Conservation (phyloP, 192 early-diverging fungal genomes). For the Gryganskiella cystojenkinii region DNA sequence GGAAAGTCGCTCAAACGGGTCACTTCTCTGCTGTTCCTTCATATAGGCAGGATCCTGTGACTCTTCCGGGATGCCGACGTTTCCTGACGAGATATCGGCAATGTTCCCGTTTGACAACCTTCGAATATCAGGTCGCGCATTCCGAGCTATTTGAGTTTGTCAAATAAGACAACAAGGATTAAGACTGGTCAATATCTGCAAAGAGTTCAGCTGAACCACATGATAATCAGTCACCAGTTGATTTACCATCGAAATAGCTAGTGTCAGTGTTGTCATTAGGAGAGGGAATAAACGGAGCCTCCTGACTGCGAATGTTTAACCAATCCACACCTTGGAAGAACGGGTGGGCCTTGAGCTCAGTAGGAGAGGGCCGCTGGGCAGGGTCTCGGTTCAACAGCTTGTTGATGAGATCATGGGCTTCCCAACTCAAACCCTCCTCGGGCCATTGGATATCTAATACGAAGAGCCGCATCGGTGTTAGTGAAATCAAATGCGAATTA, state of each 20-base stretch:
- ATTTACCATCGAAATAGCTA: slow-evolving; percentile 88
- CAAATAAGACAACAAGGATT: not conserved
- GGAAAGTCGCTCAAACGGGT: not conserved
- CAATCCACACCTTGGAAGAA: slow-evolving; percentile 86
- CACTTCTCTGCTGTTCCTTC: not conserved
- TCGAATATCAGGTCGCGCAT: slow-evolving; percentile 83
- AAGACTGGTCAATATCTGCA: not conserved
- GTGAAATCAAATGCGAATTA: not conserved
- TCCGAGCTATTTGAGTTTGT: slow-evolving; percentile 57
- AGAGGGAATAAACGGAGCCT: slow-evolving; percentile 87
- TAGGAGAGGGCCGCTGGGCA: slow-evolving; percentile 67
- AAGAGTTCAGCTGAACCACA: not conserved
- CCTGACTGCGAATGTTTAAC: slow-evolving; percentile 77
- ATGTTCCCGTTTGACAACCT: slow-evolving; percentile 74
- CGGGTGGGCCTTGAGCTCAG: slow-evolving; percentile 73
- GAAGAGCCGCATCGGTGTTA: not conserved
- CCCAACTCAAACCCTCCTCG: slow-evolving; percentile 66
- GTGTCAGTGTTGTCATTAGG: slow-evolving; percentile 87
- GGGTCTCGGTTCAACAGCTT: slow-evolving; percentile 82
- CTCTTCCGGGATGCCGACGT: not conserved
- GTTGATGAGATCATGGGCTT: slow-evolving; percentile 78
- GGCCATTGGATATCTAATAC: slow-evolving; percentile 72
- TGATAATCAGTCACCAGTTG: not conserved
- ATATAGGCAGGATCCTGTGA: not conserved
- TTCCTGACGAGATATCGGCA: slow-evolving; percentile 52